Conservation (phyloP, 257 asterid genomes). For the Solanum tarijense region DNA sequence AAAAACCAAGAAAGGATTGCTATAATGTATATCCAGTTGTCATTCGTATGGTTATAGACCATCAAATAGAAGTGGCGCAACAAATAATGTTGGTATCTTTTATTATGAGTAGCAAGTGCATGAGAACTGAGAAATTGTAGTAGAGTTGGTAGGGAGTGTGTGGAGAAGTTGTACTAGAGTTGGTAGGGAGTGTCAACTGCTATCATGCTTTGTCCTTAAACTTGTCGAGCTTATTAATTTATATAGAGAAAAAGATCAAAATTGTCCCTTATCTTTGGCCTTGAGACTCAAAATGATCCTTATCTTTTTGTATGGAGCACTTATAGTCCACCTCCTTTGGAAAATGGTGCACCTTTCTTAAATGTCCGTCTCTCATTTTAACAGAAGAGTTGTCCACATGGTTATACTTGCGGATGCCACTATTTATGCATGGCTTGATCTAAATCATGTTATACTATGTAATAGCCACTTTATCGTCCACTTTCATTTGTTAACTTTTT, state of each 20-base stretch:
- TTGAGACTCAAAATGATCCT: neutral
- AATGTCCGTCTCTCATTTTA: neutral
- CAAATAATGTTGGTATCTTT: neutral
- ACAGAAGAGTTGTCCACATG: neutral
- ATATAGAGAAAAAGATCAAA: neutral
- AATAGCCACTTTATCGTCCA: neutral
- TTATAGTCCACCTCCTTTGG: neutral
- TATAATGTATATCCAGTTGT: neutral
- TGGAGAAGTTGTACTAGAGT: neutral
- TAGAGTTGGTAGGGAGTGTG: neutral
- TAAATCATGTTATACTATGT: neutral
- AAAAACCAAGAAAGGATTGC: neutral
- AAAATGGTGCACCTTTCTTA: neutral
- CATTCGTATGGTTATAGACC: neutral
- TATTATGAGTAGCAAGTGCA: neutral
- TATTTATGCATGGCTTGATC: neutral
- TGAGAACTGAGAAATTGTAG: neutral
- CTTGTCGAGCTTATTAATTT: neutral
- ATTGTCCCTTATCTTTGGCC: neutral
- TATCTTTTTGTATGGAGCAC: neutral
- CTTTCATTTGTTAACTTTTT: neutral
- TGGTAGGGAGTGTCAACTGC: neutral
- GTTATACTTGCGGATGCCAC: neutral
- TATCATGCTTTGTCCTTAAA: neutral
- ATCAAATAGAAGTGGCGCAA: neutral